Base-by-base conservation (phyloP, 352 stramenopile genomes). In the Plasmopara muralis region DNA sequence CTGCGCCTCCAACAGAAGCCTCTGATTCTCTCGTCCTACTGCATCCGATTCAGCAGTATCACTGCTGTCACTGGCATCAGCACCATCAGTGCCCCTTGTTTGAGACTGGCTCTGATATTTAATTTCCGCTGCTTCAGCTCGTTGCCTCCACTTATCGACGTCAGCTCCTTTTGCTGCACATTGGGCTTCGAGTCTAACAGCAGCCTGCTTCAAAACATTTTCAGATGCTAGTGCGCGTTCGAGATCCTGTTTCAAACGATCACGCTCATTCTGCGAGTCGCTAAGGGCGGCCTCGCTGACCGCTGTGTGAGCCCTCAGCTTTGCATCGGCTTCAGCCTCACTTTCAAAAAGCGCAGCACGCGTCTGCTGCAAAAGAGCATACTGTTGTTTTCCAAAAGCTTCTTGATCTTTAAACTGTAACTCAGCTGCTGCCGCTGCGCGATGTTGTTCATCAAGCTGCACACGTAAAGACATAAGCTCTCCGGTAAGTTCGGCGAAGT, bases 391-490 rank as follows among this genome's bases (percentile, higher is more conserved):
- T 0, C 60, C 62, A 29, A 83, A 82, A 4, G 55, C 49, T 33
- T 88, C 68, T 53, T 85, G 76, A 25, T 91, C 80, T 38, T 85
- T 76, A 5, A 66, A 60, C 55, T 82, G 77, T 45, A 87, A 63
- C 28, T 89, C 80, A 4, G 80, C 84, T 5, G 64, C 71, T 52
- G 89, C 72, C 2, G 87, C 56, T 8, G 81, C 74, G 9, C 83
- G 70, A 16, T 81, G 83, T 14, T 76, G 60, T 31, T 93, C 83
- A 34, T 91, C 80, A 1, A 90, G 44, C 40, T 90, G 83, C 0
- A 93, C 78, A 39, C 79, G 87, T 1, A 77, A 65, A 37, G 80
- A 55, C 75, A 91, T 87, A 6, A 93, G 53, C 18, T 90, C 83
- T 40, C 77, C 77, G 15, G 72, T 78, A 12, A 87, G 65, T 37